Conservation (phyloP, 331 rosid genomes). For the Erythrophleum ivorense region DNA sequence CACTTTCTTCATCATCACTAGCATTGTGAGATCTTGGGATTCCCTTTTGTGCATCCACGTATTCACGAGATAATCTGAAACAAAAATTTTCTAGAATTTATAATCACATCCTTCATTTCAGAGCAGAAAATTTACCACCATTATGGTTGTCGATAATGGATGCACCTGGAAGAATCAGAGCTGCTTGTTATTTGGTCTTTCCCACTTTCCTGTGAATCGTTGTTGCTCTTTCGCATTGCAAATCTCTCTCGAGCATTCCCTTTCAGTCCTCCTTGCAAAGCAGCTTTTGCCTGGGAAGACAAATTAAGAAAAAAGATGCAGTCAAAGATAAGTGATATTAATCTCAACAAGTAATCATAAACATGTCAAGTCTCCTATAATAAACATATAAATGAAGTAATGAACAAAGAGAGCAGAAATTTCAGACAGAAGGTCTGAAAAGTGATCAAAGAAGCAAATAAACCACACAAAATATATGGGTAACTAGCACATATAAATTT, state of each 20-base stretch:
- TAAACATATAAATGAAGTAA: slow-evolving; percentile 5
- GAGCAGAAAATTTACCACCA: slow-evolving; percentile 34
- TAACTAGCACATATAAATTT: too few relatives aligned
- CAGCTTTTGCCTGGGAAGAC: slow-evolving; percentile 83
- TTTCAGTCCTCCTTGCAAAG: slow-evolving; percentile 81
- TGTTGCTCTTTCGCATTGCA: slow-evolving; percentile 57
- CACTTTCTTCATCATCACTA: slow-evolving; percentile 69
- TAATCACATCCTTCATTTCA: slow-evolving; percentile 13
- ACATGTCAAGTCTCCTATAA: neutral
- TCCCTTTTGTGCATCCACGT: slow-evolving; percentile 63
- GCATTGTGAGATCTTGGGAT: slow-evolving; percentile 55
- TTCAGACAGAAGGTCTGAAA: neutral
- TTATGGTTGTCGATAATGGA: slow-evolving; percentile 16
- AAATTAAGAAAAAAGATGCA: slow-evolving; percentile 28
- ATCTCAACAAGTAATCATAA: slow-evolving; percentile 31
- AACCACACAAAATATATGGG: too few relatives aligned
- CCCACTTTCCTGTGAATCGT: slow-evolving; percentile 59
- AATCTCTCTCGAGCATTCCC: slow-evolving; percentile 65
- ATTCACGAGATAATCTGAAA: slow-evolving; percentile 65
- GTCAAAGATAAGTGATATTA: slow-evolving; percentile 29
- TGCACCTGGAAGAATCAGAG: slow-evolving; percentile 86
- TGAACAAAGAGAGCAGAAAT: neutral
- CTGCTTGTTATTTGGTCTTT: slow-evolving; percentile 69
- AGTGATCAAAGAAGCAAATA: slow-evolving; percentile 21
- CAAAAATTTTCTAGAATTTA: slow-evolving; percentile 10